Base-by-base conservation (phyloP, 2,329 filamentous ascomycete genomes). In the Fusarium goolgardi region DNA sequence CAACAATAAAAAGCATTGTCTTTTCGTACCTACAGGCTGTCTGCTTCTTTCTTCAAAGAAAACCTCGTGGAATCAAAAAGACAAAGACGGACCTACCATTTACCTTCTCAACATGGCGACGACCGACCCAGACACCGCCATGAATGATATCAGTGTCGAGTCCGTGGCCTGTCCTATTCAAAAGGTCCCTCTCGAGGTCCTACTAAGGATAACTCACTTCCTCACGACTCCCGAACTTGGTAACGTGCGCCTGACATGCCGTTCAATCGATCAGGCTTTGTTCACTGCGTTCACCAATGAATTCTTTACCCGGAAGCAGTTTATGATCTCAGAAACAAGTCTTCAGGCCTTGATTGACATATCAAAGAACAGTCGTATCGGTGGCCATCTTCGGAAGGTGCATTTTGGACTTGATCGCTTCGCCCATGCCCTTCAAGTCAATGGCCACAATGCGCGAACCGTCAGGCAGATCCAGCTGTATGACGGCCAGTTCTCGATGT, bases 241-340 rank as follows among this genome's bases (percentile, higher is more conserved):
- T 59, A 74, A 77, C 15, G 73, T 91, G 10, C 87, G 89, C 9
- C 77, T 83, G 18, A 81, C 82, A 4, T 89, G 87, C 78, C 86
- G 83, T 56, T 75, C 79, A 20, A 73, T 88, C 15, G 88, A 91
- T 72, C 76, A 77, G 21, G 78, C 80, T 3, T 78, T 90, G 15
- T 86, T 86, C 75, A 79, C 82, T 49, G 80, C 80, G 34, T 91
- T 91, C 69, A 80, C 84, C 29, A 79, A 79, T 25, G 88, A 90
- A 65, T 91, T 89, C 80, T 91, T 92, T 77, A 81, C 79, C 51
- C 88, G 87, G 75, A 86, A 85, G 71, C 88, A 91, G 72, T 91
- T 91, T 76, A 88, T 90, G 85, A 72, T 90, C 55, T 84, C 83
- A 3, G 79, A 85, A 34, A 77, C 81, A 67, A 90, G 88, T 69